Percentiles rank a stretch among this genome's conserved stretches.
Conservation (phyloP, 305 asterid genomes). For the Ilex paraguariensis region DNA sequence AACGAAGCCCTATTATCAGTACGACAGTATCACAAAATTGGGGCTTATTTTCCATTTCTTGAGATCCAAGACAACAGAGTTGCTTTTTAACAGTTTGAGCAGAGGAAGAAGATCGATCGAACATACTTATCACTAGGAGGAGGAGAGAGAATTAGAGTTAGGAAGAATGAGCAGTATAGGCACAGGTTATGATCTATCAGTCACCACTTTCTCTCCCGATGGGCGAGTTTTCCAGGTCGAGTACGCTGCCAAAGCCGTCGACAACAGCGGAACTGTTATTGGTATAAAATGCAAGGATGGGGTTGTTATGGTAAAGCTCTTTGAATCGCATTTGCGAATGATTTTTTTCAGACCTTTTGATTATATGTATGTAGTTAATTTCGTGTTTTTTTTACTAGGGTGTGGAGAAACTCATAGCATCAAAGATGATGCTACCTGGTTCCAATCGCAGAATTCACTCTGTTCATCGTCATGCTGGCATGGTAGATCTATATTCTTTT, state of each 20-base stretch:
- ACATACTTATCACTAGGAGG: too few relatives aligned
- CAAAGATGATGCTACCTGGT: conserved; percentile 93
- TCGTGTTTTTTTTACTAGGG: conserved; percentile 37
- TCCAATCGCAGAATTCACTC: conserved; percentile 92
- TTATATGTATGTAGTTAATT: background rate
- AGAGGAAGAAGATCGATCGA: too few relatives aligned
- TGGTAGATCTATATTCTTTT: conserved; percentile 35
- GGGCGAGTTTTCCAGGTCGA: conserved; percentile 99
- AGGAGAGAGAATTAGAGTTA: too few relatives aligned
- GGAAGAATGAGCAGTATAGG: conserved; percentile 75
- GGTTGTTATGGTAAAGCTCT: conserved; percentile 55
- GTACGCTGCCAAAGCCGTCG: conserved; percentile 96
- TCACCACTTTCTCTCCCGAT: conserved; percentile 97
- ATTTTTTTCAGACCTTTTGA: background rate
- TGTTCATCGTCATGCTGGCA: conserved; percentile 92
- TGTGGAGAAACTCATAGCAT: conserved; percentile 96
- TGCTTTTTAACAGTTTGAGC: too few relatives aligned
- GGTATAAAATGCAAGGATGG: conserved; percentile 99
- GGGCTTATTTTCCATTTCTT: too few relatives aligned
- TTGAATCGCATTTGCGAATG: background rate
- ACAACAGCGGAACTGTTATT: conserved; percentile 93
- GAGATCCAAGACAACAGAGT: too few relatives aligned
- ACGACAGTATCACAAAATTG: too few relatives aligned
- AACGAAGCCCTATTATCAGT: too few relatives aligned
- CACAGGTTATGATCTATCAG: conserved; percentile 95